A percentile compares a stretch with the other conserved stretches of the same genome.
These are phyloP conservation scores for Pythium utonaiense DNA, from an alignment of 352 stramenopile genomes.

Conservation along the genomic window DNA sequence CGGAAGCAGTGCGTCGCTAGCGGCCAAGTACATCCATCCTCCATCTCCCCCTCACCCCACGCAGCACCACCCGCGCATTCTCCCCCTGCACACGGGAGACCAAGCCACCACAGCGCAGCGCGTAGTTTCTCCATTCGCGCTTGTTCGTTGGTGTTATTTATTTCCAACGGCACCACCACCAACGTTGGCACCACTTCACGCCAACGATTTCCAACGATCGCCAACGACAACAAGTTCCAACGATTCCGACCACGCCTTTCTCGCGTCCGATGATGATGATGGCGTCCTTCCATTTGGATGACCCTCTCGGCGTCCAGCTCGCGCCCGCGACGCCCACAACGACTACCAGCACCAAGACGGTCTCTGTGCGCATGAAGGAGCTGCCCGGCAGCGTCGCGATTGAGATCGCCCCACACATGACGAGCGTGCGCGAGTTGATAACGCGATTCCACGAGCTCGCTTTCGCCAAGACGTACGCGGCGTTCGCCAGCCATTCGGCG, in stretches of 20 bases:
- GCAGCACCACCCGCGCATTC: too few relatives aligned
- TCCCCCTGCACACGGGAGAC: background rate
- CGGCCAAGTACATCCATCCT: conserved; percentile 20
- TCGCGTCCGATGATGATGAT: conserved; percentile 36
- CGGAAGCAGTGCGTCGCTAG: background rate
- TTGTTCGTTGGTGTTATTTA: background rate
- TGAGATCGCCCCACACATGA: conserved; percentile 36
- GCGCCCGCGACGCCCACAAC: conserved; percentile 23
- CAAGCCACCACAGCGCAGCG: background rate
- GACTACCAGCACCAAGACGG: conserved; percentile 23
- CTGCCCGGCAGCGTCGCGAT: conserved; percentile 53
- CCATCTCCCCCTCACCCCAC: too few relatives aligned
- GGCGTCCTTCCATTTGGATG: conserved; percentile 23
- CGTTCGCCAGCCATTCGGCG: conserved; percentile 44
- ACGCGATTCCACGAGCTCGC: conserved; percentile 66
- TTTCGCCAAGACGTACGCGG: conserved; percentile 68
- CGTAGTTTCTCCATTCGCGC: conserved; percentile 16
- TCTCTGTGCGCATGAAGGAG: conserved; percentile 77
- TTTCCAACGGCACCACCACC: background rate
- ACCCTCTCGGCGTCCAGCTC: conserved; percentile 46
- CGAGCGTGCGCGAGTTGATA: conserved; percentile 45
- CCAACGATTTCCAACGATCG: background rate
- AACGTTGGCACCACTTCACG: conserved; percentile 1
- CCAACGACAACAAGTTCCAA: conserved; percentile 2
- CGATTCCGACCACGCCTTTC: background rate